Evolutionary conservation across 2,329 filamentous ascomycete genomes (phyloP), one percentile per base, ranked within the genome.

Genomic region (Alternaria consortialis): DNA sequence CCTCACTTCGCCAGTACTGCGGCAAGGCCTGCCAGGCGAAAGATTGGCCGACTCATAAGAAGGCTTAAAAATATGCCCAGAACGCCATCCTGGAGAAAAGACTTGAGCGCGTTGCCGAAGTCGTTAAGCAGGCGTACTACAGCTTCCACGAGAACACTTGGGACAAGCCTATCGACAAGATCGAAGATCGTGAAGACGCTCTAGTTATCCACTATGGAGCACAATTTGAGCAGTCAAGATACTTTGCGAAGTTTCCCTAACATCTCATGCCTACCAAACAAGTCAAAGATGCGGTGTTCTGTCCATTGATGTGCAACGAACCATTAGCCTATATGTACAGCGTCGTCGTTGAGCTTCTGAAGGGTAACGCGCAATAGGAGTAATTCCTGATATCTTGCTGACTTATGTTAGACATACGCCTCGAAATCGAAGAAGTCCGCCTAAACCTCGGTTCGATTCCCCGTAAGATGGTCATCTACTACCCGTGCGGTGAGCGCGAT

Each of bases 71-170:
- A 0, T 25, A 55, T 5, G 20, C 2, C 1, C 48, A 57, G 27
- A 46, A 59, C 25, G 1, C 8, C 1, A 7, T 36, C 9, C 23
- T 65, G 1, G 53, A 48, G 17, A 53, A 43, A 5, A 23, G 27
- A 4, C 63, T 65, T 1, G 13, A 15, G 5, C 56, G 50, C 2
- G 36, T 51, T 7, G 48, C 60, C 25, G 40, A 40, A 12, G 40
- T 65, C 9, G 13, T 42, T n/a, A 51, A 53, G 0, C 23, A 51
- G 6, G 60, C 50, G 6, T 65, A 58, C n/a, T 43, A 60, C 36
- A 12, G 27, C 11, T 63, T 65, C 34, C 51, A 54, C n/a, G 27
- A 60, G 12, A 58, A 47, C 20, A 65, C 56, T 3, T 60, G 56
- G 63, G 29, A 52, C 5, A 48, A 4, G 1, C 43, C 36, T 13